A percentile compares a stretch with the other conserved stretches of the same genome.
These are phyloP conservation scores for Fusarium sp. DNA, from an alignment of 2,329 filamentous ascomycete genomes.

Conservation along the genomic window DNA sequence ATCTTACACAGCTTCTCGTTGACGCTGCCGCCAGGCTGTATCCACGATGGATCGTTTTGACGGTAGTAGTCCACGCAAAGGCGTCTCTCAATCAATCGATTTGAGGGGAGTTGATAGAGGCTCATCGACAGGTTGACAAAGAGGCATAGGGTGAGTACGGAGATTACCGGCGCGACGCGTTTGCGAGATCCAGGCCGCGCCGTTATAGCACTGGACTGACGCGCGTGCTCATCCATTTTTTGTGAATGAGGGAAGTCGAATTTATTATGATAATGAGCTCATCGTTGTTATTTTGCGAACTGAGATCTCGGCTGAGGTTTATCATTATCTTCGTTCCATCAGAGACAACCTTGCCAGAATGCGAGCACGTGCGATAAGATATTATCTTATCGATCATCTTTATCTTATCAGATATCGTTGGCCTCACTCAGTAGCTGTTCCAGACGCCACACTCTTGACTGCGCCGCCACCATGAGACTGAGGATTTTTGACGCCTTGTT, in stretches of 20 bases:
- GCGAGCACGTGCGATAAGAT: neutral
- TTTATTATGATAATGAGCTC: neutral
- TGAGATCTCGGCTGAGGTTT: neutral
- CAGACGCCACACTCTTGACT: neutral
- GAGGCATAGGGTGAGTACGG: slow-evolving; percentile 53
- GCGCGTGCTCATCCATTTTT: neutral
- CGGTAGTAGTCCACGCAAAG: slow-evolving; percentile 62
- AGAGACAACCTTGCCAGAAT: no score
- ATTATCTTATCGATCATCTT: neutral
- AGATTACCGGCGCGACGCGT: slow-evolving; percentile 6
- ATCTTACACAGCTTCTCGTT: slow-evolving; percentile 64
- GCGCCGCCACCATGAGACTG: neutral
- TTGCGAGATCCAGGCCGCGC: neutral
- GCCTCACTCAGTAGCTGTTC: neutral
- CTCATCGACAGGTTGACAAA: slow-evolving; percentile 59
- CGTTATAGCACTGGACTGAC: no score
- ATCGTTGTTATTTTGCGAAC: neutral
- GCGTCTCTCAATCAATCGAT: slow-evolving; percentile 56
- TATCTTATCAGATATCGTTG: neutral
- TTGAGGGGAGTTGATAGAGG: slow-evolving; percentile 59
- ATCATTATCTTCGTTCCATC: neutral
- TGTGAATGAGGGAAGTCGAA: accelerated
- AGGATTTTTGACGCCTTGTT: neutral
- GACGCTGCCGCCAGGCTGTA: slow-evolving; percentile 50
- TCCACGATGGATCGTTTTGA: slow-evolving; percentile 47